Conservation (phyloP, 176 grass and related monocot genomes). For the Carex cristatella region DNA sequence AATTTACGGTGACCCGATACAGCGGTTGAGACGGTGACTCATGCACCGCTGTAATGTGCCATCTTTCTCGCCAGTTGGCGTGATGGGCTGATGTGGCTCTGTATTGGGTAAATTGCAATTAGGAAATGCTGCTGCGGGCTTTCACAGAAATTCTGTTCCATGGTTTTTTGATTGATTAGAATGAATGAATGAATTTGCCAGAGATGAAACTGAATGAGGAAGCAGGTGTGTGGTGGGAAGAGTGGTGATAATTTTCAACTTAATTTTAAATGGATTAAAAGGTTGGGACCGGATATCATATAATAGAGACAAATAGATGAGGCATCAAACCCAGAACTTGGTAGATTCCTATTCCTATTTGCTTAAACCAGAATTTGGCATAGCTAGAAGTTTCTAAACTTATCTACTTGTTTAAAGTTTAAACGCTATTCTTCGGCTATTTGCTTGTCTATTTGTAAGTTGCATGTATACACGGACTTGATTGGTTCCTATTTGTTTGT, state of each 20-base stretch:
- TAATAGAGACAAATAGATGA: too few relatives aligned
- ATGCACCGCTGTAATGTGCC: slow-evolving; percentile 3
- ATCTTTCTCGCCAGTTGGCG: slow-evolving; percentile 51
- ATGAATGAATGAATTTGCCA: not conserved
- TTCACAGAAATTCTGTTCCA: slow-evolving; percentile 1
- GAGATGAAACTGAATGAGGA: not conserved
- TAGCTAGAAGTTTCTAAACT: too few relatives aligned
- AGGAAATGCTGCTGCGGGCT: slow-evolving; percentile 39
- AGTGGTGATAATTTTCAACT: not conserved
- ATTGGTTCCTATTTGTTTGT: too few relatives aligned
- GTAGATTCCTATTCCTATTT: too few relatives aligned
- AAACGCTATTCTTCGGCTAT: too few relatives aligned
- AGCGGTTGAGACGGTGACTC: slow-evolving; percentile 48
- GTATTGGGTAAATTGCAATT: slow-evolving; percentile 35
- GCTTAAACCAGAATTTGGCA: too few relatives aligned
- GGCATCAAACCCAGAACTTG: not conserved
- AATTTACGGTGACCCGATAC: slow-evolving; percentile 42
- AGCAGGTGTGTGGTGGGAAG: not conserved
- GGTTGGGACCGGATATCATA: not conserved
- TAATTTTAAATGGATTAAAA: not conserved
- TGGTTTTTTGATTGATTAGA: not conserved
- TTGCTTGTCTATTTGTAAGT: too few relatives aligned
- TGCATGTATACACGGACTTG: too few relatives aligned
- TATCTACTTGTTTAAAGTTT: too few relatives aligned
- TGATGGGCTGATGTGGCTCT: slow-evolving; percentile 68